Base-by-base conservation (phyloP, 306 rosid species). In the Cercis canadensis region DNA sequence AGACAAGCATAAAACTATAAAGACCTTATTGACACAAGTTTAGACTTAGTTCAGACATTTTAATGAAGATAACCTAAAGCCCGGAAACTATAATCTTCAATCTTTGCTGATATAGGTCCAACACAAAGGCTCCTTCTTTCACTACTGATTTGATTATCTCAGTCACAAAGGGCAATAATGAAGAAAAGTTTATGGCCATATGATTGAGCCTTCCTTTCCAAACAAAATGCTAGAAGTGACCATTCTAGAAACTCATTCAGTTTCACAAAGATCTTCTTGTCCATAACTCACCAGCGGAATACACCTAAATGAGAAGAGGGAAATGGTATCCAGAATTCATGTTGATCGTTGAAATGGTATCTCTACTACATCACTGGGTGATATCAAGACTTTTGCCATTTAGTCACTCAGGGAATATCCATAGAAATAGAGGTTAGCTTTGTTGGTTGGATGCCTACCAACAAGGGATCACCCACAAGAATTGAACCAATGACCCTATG, bases 1-100 rank as follows among this genome's bases (percentile, higher is more conserved):
- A 24, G 44, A 16, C 57, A 57, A 51, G 19, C 19, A 80, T 63
- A 72, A 34, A 40, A 62, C 79, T 13, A 66, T 17, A 17, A 7
- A 32, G 57, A 76, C 43, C 17, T 53, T 73, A 70, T 16, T 24
- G 43, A 55, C 14, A 62, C 49, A 40, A 52, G 43, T 62, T 70
- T 36, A 44, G 71, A 77, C 33, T 47, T 31, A 65, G 10, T 45
- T 8, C 15, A 75, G 47, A 55, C 18, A 3, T 47, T 41, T 46
- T 7, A 57, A 57, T 33, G 41, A 16, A 37, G 44, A 77, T 76
- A 72, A 39, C 59, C 40, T 57, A 47, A 60, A 52, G 34, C 17
- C 40, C 57, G 69, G 31, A 61, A 29, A 76, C 47, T 62, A 40
- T 55, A 66, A 37, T 41, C 33, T 55, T 56, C 8, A 8, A 54